Conservation (phyloP, 768 basidiomycete species). For the Pleurotus tuoliensis region DNA sequence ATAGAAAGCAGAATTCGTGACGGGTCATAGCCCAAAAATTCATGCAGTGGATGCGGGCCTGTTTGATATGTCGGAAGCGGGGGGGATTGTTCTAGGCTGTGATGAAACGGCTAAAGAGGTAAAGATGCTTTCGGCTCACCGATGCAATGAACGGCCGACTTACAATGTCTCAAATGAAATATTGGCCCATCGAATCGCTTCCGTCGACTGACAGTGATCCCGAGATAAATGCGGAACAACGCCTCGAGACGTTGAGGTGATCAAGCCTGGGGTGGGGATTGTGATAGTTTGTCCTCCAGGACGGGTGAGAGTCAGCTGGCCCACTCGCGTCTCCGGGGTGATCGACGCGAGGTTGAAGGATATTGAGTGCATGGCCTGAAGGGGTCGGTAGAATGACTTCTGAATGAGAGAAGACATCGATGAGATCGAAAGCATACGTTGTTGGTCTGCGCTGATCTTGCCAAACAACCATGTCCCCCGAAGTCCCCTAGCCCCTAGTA, state of each 20-base stretch:
- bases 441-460: too few species aligned
- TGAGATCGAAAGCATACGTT: too few species aligned
- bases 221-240: constrained; percentile 70
- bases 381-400: too few species aligned
- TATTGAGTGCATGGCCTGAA: background rate
- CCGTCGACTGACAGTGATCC: constrained; percentile 47
- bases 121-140: constrained; percentile 1
- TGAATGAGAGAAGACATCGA: too few species aligned
- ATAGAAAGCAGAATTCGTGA: constrained; percentile 51
- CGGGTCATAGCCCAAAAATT: constrained; percentile 54
- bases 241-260: constrained; percentile 68
- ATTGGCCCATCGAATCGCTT: constrained; percentile 58
- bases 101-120: constrained; percentile 7
- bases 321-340: constrained; percentile 32
- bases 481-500: too few species aligned
- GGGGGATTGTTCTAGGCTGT: constrained; percentile 60
- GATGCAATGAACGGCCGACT: constrained; percentile 26
- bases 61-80: constrained; percentile 62
- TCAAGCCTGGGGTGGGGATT: constrained; percentile 57
- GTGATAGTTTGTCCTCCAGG: constrained; percentile 20
- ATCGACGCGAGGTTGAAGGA: background rate
- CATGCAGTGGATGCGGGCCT: constrained; percentile 55
- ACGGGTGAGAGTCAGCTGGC: constrained; percentile 24
- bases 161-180: constrained; percentile 83
- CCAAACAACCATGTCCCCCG: too few species aligned